Conservation (phyloP, 2,329 filamentous ascomycete genomes). For the Verticillium nonalfalfae region DNA sequence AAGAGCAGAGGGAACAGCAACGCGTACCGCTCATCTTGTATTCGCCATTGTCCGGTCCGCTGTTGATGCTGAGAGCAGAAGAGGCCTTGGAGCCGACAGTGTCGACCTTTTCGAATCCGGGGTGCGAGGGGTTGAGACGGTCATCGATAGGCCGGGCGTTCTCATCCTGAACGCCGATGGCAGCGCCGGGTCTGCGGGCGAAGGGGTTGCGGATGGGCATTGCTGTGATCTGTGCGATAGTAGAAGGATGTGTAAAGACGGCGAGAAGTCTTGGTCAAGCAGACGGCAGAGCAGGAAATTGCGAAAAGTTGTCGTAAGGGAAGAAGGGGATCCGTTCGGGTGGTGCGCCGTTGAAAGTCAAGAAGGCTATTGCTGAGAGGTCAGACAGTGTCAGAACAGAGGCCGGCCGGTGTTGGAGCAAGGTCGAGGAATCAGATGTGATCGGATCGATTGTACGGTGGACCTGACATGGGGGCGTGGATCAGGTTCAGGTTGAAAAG, state of each 20-base stretch:
- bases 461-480: neutral
- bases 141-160: constrained; percentile 35
- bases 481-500: neutral
- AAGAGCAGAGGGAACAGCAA: neutral
- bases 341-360: neutral
- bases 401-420: neutral
- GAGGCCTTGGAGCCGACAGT: constrained; percentile 57
- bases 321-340: neutral
- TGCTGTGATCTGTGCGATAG: neutral
- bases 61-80: constrained; percentile 55
- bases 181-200: constrained; percentile 48
- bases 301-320: neutral
- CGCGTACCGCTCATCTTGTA: constrained; percentile 74
- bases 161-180: constrained; percentile 42
- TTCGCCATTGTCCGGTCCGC: constrained; percentile 58
- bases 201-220: constrained; percentile 75
- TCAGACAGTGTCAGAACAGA: neutral
- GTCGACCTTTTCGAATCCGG: constrained; percentile 55
- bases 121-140: constrained; percentile 34
- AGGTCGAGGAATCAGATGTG: neutral
- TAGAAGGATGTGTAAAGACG: neutral
- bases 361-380: neutral
- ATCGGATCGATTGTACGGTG: neutral
- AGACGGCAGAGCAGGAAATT: neutral
- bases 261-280: neutral